Conservation (phyloP, 768 basidiomycete genomes). For the Lactarius akahatsu region DNA sequence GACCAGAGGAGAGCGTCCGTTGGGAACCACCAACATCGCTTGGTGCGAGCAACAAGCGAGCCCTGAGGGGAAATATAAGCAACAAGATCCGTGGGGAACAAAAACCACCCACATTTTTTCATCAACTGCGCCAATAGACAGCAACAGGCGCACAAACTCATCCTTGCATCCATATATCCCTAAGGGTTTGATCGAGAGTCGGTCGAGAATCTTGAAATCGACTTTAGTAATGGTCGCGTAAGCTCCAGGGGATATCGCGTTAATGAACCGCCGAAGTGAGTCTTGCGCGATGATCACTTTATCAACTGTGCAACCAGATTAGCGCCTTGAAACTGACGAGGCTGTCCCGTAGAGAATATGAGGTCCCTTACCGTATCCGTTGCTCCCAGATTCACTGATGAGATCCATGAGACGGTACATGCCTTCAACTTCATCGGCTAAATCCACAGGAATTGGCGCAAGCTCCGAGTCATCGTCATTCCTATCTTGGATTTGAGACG, state of each 20-base stretch:
- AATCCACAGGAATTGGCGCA: not conserved
- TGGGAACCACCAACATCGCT: conserved; percentile 20
- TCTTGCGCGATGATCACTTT: conserved; percentile 59
- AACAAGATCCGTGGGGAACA: not conserved
- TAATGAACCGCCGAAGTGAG: conserved; percentile 48
- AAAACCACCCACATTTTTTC: conserved; percentile 40
- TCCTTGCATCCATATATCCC: conserved; percentile 57
- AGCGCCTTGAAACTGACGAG: not conserved
- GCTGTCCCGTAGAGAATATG: not conserved
- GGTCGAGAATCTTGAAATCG: conserved; percentile 53
- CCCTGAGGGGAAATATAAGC: conserved; percentile 17
- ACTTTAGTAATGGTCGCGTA: conserved; percentile 54
- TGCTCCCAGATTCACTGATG: conserved; percentile 48
- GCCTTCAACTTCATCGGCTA: not conserved
- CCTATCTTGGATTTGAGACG: not conserved
- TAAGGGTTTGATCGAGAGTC: conserved; percentile 45
- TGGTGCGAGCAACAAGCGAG: conserved; percentile 26
- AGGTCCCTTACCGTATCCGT: conserved; percentile 46
- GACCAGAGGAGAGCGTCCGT: conserved; percentile 46
- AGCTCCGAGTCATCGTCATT: not conserved
- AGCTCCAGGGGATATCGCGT: conserved; percentile 48
- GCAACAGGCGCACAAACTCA: conserved; percentile 48
- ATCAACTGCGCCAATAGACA: conserved; percentile 39
- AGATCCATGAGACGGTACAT: conserved; percentile 31
- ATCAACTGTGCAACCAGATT: conserved; percentile 42